These are phyloP conservation scores for Ceratocystis alfenasii DNA, from an alignment of 2,329 filamentous ascomycete species.

Conservation along the genomic window DNA sequence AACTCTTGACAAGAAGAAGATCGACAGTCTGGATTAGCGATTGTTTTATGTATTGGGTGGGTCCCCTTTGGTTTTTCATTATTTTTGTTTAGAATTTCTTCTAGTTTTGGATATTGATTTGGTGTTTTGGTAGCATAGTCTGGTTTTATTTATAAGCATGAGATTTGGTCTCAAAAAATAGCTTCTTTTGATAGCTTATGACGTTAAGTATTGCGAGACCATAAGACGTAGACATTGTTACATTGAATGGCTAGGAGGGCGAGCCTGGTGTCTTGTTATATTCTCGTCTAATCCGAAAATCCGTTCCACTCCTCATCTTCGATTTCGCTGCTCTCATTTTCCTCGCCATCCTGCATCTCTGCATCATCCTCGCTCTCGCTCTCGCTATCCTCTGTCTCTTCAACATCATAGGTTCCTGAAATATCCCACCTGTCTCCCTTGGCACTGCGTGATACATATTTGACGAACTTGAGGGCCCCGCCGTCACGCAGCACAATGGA, in stretches of 20 bases:
- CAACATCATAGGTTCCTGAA: conserved; percentile 63
- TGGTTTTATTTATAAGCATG: conserved; percentile 1
- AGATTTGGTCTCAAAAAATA: background rate
- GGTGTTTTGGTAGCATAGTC: conserved; percentile 10
- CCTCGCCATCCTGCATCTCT: conserved; percentile 25
- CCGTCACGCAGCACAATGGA: conserved; percentile 80
- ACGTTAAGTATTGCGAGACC: background rate
- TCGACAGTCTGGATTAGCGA: conserved; percentile 36
- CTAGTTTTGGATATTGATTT: conserved; percentile 7
- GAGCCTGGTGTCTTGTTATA: background rate
- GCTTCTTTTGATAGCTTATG: background rate
- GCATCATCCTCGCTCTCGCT: conserved; percentile 30
- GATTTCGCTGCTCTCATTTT: conserved; percentile 14
- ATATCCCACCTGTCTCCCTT: conserved; percentile 90
- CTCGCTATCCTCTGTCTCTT: conserved; percentile 39
- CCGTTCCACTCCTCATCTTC: conserved; percentile 17
- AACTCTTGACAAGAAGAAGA: conserved; percentile 53
- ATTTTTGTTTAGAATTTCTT: conserved; percentile 7
- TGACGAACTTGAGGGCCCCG: conserved; percentile 83
- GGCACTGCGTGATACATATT: conserved; percentile 77
- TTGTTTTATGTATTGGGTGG: background rate
- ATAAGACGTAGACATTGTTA: background rate
- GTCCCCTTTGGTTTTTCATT: background rate
- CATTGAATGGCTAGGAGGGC: background rate
- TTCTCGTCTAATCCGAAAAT: conserved; percentile 19